Evolutionary conservation across 305 asterid genomes (phyloP), one percentile per base, ranked within the genome.

Genomic region (Andrographis paniculata): DNA sequence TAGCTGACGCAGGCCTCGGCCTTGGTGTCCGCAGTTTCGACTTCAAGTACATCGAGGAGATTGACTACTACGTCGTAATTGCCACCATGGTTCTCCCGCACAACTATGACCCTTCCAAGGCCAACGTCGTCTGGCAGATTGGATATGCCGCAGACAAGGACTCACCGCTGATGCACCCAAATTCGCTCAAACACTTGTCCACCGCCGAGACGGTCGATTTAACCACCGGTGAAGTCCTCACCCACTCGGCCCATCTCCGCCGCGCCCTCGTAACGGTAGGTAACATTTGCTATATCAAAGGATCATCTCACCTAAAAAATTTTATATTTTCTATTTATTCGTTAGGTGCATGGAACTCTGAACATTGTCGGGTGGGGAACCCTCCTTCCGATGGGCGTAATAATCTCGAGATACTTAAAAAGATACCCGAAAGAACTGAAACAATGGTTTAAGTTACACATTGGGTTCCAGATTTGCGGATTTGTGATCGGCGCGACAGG

Each of bases 281-380:
- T 35, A 13, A 0, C 8, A 27, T 9, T 17, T 4, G 18, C 21
- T 24, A 0, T 33, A 27, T 27, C 10, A 6, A 5, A 10, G 33
- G 9, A 10, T 10, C 33, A 27, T 27, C 10, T 27, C 9, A 5
- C 33, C 33, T 10, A 6, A 6, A 10, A 27, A 27, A 27, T 27
- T 27, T 27, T 6, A 10, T 0, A 27, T 27, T 27, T 27, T 27
- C 9, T 5, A 6, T 27, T 27, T 27, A 6, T 6, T 27, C 6
- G 4, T 6, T 13, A 33, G 38, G 38, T 6, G 4, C 38, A 33
- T 33, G 85, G 82, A 13, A 59, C 76, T 42, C 8, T 80, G 38
- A 80, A 71, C 62, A 60, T 74, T n/a, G 59, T 66, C 43, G 91
- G 91, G 0, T 80, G 85, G 85, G 91, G 91, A 27, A 58, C 50